Evolutionary conservation across 495 filamentous ascomycete genomes (phyloP).

Genomic region (Hypomontagnella monticulosa): DNA sequence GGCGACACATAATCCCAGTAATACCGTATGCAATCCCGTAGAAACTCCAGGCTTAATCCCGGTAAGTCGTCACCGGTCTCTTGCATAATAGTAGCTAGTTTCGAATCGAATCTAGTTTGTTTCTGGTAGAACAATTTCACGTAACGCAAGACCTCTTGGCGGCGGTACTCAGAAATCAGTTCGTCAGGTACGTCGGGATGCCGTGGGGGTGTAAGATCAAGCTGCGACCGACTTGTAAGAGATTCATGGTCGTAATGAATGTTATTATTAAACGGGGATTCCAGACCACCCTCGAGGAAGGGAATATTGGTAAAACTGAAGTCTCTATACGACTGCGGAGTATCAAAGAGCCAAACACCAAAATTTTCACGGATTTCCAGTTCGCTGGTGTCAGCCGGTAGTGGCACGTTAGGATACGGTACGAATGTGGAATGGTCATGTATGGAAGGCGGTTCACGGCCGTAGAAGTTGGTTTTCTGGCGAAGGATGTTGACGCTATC

Average conservation of each 20-base stretch:
- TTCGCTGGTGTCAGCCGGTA: constrained; percentile 46
- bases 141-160: constrained; percentile 78
- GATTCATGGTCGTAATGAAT: constrained; percentile 64
- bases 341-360: constrained; percentile 61
- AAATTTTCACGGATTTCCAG: constrained; percentile 55
- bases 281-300: constrained; percentile 60
- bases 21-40: constrained; percentile 90
- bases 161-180: constrained; percentile 83
- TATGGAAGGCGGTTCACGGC: constrained; percentile 46
- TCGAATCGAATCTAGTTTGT: constrained; percentile 73
- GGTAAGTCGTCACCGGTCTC: constrained; percentile 74
- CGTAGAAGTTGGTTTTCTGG: constrained; percentile 55
- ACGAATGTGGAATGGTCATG: constrained; percentile 50
- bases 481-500: constrained; percentile 56
- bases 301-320: constrained; percentile 55
- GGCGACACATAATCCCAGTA: constrained; percentile 95
- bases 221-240: constrained; percentile 73
- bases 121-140: constrained; percentile 82
- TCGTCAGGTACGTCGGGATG: constrained; percentile 76
- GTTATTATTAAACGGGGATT: constrained; percentile 60
- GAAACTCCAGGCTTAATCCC: constrained; percentile 82
- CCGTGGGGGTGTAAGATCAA: constrained; percentile 76
- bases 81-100: constrained; percentile 76
- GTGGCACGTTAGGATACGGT: constrained; percentile 49
- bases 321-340: constrained; percentile 52